Base-by-base conservation (phyloP, 805 yeast species). In the Schwanniomyces pseudopolymorphus region DNA sequence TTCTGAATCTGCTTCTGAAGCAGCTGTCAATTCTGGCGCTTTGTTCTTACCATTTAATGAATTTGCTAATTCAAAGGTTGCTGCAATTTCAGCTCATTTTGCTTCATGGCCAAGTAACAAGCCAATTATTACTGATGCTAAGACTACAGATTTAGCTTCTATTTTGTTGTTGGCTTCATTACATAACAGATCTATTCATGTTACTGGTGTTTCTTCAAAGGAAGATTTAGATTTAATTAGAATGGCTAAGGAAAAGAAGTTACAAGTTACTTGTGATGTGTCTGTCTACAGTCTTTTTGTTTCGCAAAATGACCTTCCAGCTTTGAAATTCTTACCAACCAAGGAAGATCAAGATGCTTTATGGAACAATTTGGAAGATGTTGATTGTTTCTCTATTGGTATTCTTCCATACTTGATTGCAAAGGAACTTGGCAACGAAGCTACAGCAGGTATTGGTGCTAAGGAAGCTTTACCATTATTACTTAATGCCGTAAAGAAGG, bases 121-220 rank as follows among this genome's bases (percentile, higher is more conserved):
- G 72, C 92, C 94, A 49, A 85, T 92, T 50, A 78, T 91, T 53
- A 89, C 97, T 36, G 97, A 92, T 69, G 97, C 98, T 42, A 84
- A 81, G 64, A 84, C 92, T 21, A 87, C 97, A 33, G 92, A 89
- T 60, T 76, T 92, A 60, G 98, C 98, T n/a, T 87, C 96, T 3
- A 85, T 91, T 39, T 74, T 92, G 64, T 78, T 92, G 60, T 75
- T 92, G 69, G 96, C 97, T 38, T 87, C 96, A 22, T 78, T 92
- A 63, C 90, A 88, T 75, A 79, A 74, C 70, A 81, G 96, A 60
- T 75, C 89, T 35, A 85, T 92, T 53, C 98, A 92, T 68, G 84
- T 92, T 57, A 88, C 96, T 46, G 90, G 87, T 55, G 94, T 92
- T 43, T 81, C 87, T 36, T 77, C 85, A 49, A 82, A 78, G 62